Base-by-base conservation (phyloP, 2,329 filamentous ascomycete genomes). In the Pestalotiopsis sp. region DNA sequence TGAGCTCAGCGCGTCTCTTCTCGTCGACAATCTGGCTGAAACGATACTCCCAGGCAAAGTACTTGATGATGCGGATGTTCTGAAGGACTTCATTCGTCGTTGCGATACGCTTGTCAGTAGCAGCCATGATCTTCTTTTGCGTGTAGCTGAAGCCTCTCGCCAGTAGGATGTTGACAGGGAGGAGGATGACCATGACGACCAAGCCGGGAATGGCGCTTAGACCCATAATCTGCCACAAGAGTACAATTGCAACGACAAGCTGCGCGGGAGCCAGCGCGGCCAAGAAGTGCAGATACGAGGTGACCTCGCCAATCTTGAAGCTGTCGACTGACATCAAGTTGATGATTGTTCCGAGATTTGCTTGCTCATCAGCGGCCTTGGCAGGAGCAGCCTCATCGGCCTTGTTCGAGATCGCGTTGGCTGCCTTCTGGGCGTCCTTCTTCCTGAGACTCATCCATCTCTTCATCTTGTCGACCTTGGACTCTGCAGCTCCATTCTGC, bases 311-410 rank as follows among this genome's bases (percentile, higher is more conserved):
- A 67, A 99, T 94, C 83, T 99, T 99, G 89, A 98, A 98, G 62
- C 95, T 98, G 83, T 99, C 97, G 56, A 99, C 97, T 12, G 96
- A 97, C 96, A 99, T 99, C 73, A 99, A 85, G 80, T 98, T 99
- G 84, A 99, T 99, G 76, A 99, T 98, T n/a, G 96, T 97, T 71
- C 97, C 96, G 65, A 97, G 87, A 70, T 96, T 98, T 52, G 94
- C 95, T 82, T 97, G 94, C 68, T 92, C 88, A 70, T 94, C 91
- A 20, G 66, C 75, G 27, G 78, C 78, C 68, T 82, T 82, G 52
- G 75, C 66, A n/a, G 74, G 73, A 40, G 74, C 68, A n/a, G 68
- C 71, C n/a, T 81, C 79, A 4, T 81, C 73, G 17, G 78, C 76
- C 45, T 78, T 78, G 0, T 74, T 68, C 69, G 52, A 71, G 2